Conservation (phyloP, 352 stramenopile genomes). For the Globisporangium solare region DNA sequence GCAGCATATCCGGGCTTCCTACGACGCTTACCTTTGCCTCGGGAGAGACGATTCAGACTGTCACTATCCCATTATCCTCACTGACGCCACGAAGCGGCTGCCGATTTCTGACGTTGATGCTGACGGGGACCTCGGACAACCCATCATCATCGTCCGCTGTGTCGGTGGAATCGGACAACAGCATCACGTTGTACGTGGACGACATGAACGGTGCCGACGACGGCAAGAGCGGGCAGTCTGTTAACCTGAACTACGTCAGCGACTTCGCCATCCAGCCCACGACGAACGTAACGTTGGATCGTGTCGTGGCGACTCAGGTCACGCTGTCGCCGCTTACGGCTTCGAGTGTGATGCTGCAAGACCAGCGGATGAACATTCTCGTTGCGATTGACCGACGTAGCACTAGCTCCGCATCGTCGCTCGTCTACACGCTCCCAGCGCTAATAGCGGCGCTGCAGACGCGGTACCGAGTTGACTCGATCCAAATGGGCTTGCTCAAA, state of each 20-base stretch:
- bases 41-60: slow-evolving; percentile 17
- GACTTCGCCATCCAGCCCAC: slow-evolving; percentile 11
- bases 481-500: slow-evolving; percentile 29
- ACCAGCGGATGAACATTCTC: slow-evolving; percentile 40
- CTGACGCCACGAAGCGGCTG: slow-evolving; percentile 29
- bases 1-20: slow-evolving; percentile 11
- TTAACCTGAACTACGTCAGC: slow-evolving; percentile 21
- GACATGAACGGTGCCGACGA: slow-evolving; percentile 33
- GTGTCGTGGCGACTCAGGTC: slow-evolving; percentile 23
- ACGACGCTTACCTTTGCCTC: slow-evolving; percentile 18
- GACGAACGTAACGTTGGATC: slow-evolving; percentile 29
- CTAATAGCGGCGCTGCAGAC: slow-evolving; percentile 33
- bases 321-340: slow-evolving; percentile 22
- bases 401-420: slow-evolving; percentile 8
- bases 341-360: slow-evolving; percentile 17
- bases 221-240: slow-evolving; percentile 6
- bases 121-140: slow-evolving; percentile 20
- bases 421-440: slow-evolving; percentile 30
- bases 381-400: slow-evolving; percentile 32
- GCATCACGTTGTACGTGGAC: slow-evolving; percentile 43
- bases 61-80: slow-evolving; percentile 21
- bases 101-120: slow-evolving; percentile 26
- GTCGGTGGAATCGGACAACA: slow-evolving; percentile 25
- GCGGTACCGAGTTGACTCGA: slow-evolving; percentile 21
- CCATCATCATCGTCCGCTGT: slow-evolving; percentile 19